Conservation (phyloP, 1,284 basidiomycete species). For the Microbotryum saponariae region DNA sequence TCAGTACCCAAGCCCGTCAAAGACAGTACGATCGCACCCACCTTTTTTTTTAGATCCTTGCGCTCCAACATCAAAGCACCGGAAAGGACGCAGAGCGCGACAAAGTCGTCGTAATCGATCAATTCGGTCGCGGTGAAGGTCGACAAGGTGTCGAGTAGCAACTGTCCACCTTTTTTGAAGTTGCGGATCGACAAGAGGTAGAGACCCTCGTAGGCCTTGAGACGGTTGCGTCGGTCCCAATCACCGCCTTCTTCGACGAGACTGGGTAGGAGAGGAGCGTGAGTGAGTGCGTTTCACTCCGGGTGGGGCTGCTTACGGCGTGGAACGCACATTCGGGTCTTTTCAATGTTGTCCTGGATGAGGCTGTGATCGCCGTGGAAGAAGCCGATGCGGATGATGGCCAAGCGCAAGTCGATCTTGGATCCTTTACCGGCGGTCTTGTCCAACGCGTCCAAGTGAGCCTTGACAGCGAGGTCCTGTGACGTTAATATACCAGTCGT, state of each 20-base stretch:
- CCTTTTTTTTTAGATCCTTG: slow-evolving; percentile 88
- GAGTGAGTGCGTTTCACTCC: neutral
- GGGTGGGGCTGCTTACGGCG: too few relatives aligned
- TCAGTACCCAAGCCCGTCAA: neutral
- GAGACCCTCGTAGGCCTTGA: slow-evolving; percentile 90
- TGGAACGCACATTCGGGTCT: slow-evolving; percentile 66
- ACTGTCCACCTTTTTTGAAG: slow-evolving; percentile 53
- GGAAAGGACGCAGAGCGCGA: slow-evolving; percentile 73
- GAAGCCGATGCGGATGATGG: slow-evolving; percentile 80
- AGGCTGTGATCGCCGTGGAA: slow-evolving; percentile 79
- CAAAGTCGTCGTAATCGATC: slow-evolving; percentile 83
- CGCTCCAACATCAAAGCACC: slow-evolving; percentile 70
- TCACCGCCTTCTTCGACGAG: slow-evolving; percentile 93
- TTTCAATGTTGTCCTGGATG: slow-evolving; percentile 63
- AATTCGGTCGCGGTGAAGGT: slow-evolving; percentile 93
- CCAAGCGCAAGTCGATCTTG: slow-evolving; percentile 83
- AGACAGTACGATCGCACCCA: slow-evolving; percentile 37
- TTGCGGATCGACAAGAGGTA: slow-evolving; percentile 75
- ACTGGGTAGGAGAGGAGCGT: slow-evolving; percentile 43
- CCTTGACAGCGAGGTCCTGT: slow-evolving; percentile 65
- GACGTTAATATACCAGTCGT: neutral
- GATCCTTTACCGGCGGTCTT: slow-evolving; percentile 91
- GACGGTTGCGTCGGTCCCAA: slow-evolving; percentile 92
- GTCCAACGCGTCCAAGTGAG: slow-evolving; percentile 75
- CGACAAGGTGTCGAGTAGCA: slow-evolving; percentile 81